These are phyloP conservation scores for Neurospora sp. DNA, from an alignment of 495 filamentous ascomycete species.

Conservation along the genomic window DNA sequence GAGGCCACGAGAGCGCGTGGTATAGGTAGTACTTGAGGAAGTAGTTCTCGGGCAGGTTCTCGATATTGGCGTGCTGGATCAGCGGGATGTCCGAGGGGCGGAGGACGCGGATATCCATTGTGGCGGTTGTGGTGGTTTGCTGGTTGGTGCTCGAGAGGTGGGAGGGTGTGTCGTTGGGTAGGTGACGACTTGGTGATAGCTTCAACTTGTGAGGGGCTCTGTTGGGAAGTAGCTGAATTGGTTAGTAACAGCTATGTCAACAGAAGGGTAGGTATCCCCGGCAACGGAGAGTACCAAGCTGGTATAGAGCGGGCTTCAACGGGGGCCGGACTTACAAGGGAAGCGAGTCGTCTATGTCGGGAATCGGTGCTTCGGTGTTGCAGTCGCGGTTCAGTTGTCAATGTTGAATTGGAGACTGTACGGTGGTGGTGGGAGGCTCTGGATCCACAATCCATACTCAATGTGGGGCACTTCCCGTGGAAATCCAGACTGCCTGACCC, in stretches of 20 bases:
- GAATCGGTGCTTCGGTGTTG: not conserved
- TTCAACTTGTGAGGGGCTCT: constrained; percentile 1
- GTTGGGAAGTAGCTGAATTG: not conserved
- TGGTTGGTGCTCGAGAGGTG: not conserved
- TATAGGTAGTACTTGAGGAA: constrained; percentile 99
- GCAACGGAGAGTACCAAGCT: not conserved
- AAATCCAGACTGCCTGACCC: not conserved
- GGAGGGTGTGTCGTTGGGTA: not conserved
- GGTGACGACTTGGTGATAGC: not conserved
- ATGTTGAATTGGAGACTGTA: not conserved
- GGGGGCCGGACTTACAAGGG: not conserved
- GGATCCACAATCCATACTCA: not conserved
- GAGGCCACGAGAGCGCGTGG: constrained; percentile 95
- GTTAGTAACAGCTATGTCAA: not conserved
- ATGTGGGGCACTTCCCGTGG: constrained; percentile 1
- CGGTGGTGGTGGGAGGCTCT: not conserved
- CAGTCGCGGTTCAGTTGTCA: not conserved
- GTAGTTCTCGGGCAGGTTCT: constrained; percentile 98
- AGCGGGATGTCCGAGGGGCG: constrained; percentile 74
- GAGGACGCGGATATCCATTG: constrained; percentile 73
- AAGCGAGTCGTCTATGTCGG: not conserved
- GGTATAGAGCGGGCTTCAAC: not conserved
- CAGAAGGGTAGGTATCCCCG: not conserved
- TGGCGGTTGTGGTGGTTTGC: not conserved
- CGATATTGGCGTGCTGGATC: constrained; percentile 96